A percentile compares a stretch with the other conserved stretches of the same genome.
Evolutionary conservation across 2,329 filamentous ascomycete species (phyloP).

Genomic region (Pleurostoma richardsiae): DNA sequence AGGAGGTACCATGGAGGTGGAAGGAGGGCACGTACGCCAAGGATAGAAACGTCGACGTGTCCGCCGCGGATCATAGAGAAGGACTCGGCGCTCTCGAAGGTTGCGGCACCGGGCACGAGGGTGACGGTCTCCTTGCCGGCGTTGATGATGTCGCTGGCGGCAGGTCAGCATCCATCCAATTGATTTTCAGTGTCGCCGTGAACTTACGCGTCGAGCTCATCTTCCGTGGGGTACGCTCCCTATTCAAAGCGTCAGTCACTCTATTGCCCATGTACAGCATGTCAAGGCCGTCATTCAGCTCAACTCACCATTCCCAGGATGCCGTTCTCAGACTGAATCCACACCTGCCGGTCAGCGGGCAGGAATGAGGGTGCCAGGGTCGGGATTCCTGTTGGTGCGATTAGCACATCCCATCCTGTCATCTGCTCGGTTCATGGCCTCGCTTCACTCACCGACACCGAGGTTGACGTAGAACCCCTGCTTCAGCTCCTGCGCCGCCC

Average conservation of each 20-base stretch:
- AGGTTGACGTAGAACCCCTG: conserved; percentile 77
- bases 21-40: conserved; percentile 46
- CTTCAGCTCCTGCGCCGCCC: conserved; percentile 77
- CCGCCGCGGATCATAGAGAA: conserved; percentile 86
- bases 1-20: neutral
- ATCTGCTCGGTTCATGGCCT: too few species aligned
- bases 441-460: conserved; percentile 47
- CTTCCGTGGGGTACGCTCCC: conserved; percentile 70
- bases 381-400: conserved; percentile 46
- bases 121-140: conserved; percentile 87
- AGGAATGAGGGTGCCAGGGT: conserved; percentile 79
- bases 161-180: neutral
- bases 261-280: conserved; percentile 9
- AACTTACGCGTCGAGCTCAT: conserved; percentile 59
- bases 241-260: too few species aligned
- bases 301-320: conserved; percentile 62
- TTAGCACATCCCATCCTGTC: too few species aligned
- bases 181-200: neutral
- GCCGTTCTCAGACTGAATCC: conserved; percentile 84
- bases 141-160: conserved; percentile 67
- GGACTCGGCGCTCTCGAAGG: conserved; percentile 75
- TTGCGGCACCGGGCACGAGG: conserved; percentile 67
- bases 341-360: conserved; percentile 63
- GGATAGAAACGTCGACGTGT: conserved; percentile 77
- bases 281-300: too few species aligned